These are phyloP conservation scores for Pseudogymnoascus sp. DNA, from an alignment of 2,329 filamentous ascomycete genomes.

Conservation along the genomic window DNA sequence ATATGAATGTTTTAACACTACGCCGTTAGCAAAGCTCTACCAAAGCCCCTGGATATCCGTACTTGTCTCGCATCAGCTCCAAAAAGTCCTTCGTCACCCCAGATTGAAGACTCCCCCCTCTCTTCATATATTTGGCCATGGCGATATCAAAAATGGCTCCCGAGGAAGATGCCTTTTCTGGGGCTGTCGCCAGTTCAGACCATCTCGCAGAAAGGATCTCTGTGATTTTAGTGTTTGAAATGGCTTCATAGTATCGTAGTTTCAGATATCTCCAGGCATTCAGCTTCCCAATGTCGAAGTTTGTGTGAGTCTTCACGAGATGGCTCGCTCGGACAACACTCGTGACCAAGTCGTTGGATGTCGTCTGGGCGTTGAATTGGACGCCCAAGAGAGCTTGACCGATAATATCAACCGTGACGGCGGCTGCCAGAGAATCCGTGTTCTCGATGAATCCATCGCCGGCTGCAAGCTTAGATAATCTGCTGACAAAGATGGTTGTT, in stretches of 20 bases:
- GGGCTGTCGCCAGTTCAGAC: background rate
- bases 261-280: background rate
- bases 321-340: slow-evolving; percentile 7
- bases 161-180: background rate
- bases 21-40: background rate
- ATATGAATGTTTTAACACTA: slow-evolving; percentile 18
- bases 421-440: background rate
- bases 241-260: slow-evolving; percentile 1
- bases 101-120: slow-evolving; percentile 3
- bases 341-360: background rate
- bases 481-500: slow-evolving; percentile 7
- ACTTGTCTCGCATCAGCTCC: slow-evolving; percentile 13
- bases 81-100: slow-evolving; percentile 10
- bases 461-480: background rate
- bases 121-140: slow-evolving; percentile 12
- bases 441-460: slow-evolving; percentile 5
- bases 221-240: background rate
- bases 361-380: slow-evolving; percentile 12
- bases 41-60: background rate
- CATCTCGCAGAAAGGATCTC: background rate
- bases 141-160: slow-evolving; percentile 11
- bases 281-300: background rate
- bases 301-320: background rate
- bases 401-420: slow-evolving; percentile 13
- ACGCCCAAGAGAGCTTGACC: slow-evolving; percentile 9